phyloP scores from a whole-genome alignment of 768 basidiomycete species.

The Leccinum disarticulatum region DNA sequence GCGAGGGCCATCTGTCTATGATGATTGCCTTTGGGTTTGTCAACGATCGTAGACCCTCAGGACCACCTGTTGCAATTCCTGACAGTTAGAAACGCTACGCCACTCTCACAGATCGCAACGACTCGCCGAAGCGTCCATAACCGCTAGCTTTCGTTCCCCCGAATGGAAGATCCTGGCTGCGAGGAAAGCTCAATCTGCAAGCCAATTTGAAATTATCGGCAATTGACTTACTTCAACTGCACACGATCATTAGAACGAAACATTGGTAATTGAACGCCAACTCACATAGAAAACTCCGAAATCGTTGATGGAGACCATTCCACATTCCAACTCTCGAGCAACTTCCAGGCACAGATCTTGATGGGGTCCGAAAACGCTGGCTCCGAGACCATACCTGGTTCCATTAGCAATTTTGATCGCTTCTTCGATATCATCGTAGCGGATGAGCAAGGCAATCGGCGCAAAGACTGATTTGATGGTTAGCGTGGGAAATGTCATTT shows the following conservation, averaged over 20 bases:
- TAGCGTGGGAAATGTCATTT: constrained; percentile 7
- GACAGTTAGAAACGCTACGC: constrained; percentile 9
- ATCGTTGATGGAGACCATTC: constrained; percentile 98
- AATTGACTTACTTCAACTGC: constrained; percentile 62
- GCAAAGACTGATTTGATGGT: constrained; percentile 75
- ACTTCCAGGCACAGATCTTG: constrained; percentile 76
- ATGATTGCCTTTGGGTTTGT: constrained; percentile 89
- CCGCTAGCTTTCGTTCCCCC: constrained; percentile 91
- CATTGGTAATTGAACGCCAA: constrained; percentile 13
- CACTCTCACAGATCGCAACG: neutral
- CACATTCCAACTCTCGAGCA: constrained; percentile 81
- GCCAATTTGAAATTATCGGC: constrained; percentile 8
- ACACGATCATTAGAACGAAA: constrained; percentile 16
- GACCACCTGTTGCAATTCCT: constrained; percentile 58
- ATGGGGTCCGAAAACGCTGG: constrained; percentile 90
- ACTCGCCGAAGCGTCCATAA: constrained; percentile 87
- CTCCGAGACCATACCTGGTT: constrained; percentile 88
- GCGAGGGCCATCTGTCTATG: constrained; percentile 80
- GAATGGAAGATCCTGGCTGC: constrained; percentile 89
- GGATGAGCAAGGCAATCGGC: constrained; percentile 84
- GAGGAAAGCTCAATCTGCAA: constrained; percentile 3
- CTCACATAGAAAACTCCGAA: constrained; percentile 86
- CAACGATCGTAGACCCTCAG: constrained; percentile 87
- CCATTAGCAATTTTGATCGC: constrained; percentile 87
- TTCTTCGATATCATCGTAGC: constrained; percentile 80